Conservation (phyloP, 306 rosid genomes). For the Trifolium dubium region DNA sequence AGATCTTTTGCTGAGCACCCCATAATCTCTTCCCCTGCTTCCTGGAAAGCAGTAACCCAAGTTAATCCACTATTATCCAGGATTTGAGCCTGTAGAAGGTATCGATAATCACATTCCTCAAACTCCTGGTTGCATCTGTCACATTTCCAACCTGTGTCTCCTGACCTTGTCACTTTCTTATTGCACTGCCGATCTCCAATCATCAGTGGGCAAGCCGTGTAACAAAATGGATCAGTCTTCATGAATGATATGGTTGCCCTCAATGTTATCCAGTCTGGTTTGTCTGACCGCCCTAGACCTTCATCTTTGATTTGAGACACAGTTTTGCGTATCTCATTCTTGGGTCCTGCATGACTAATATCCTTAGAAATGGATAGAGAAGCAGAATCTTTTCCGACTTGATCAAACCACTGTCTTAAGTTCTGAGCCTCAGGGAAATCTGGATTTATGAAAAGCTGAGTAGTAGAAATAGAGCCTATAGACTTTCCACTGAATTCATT, state of each 20-base stretch:
- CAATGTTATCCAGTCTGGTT: constrained; percentile 93
- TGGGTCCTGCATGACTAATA: constrained; percentile 59
- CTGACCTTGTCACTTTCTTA: constrained; percentile 80
- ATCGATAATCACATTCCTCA: constrained; percentile 92
- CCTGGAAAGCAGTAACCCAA: constrained; percentile 98
- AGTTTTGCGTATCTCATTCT: constrained; percentile 83
- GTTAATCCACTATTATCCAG: constrained; percentile 85
- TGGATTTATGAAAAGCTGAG: constrained; percentile 89
- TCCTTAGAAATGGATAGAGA: constrained; percentile 84
- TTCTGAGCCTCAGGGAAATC: constrained; percentile 70
- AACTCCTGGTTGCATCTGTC: constrained; percentile 94
- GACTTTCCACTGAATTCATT: constrained; percentile 93
- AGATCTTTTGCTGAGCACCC: constrained; percentile 80
- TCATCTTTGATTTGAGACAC: constrained; percentile 92
- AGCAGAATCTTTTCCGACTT: constrained; percentile 70
- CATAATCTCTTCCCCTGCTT: constrained; percentile 88
- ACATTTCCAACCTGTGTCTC: constrained; percentile 74
- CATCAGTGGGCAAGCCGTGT: constrained; percentile 95
- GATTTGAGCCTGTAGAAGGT: constrained; percentile 97
- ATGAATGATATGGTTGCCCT: constrained; percentile 84
- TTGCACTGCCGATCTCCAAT: constrained; percentile 93
- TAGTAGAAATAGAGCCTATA: constrained; percentile 81
- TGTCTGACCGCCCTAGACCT: constrained; percentile 91
- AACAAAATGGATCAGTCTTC: constrained; percentile 86
- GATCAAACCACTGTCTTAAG: constrained; percentile 84